Evolutionary conservation across 1,284 basidiomycete species (phyloP).

Genomic region (Trametes sp.): DNA sequence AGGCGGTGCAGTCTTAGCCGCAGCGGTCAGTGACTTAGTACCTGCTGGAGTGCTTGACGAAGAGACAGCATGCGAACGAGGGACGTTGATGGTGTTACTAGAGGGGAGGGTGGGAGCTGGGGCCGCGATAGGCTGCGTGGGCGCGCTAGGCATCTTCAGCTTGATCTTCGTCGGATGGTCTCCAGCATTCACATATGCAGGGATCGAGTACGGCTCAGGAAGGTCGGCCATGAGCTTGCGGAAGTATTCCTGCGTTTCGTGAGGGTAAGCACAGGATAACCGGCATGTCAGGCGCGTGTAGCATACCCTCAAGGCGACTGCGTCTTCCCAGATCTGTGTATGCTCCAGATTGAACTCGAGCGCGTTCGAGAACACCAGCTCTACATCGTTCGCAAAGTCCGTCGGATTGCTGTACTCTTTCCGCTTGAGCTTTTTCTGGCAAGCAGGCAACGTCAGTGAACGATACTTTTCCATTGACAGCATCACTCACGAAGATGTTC

Average conservation of each 20-base stretch:
- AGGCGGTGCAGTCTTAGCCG: slow-evolving; percentile 2
- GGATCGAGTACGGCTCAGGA: slow-evolving; percentile 65
- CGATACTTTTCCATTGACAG: too few species aligned
- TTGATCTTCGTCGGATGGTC: slow-evolving; percentile 69
- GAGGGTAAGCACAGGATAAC: background rate
- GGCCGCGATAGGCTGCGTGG: slow-evolving; percentile 26
- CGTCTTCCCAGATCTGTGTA: slow-evolving; percentile 81
- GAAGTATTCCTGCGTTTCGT: slow-evolving; percentile 64
- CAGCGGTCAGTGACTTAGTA: slow-evolving; percentile 13
- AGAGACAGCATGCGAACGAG: slow-evolving; percentile 23
- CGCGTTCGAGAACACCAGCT: slow-evolving; percentile 93
- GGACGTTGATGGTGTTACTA: slow-evolving; percentile 22
- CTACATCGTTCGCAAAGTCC: slow-evolving; percentile 87
- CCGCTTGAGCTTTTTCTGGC: slow-evolving; percentile 76
- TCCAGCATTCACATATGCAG: slow-evolving; percentile 55
- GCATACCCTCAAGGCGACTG: slow-evolving; percentile 66
- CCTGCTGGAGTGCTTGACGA: slow-evolving; percentile 9
- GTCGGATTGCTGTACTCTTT: slow-evolving; percentile 73
- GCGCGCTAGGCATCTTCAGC: slow-evolving; percentile 61
- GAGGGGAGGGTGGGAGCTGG: slow-evolving; percentile 32
- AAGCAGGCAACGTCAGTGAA: background rate
- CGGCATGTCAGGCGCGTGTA: too few species aligned
- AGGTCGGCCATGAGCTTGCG: slow-evolving; percentile 77
- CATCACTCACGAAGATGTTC: slow-evolving; percentile 73
- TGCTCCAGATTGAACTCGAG: slow-evolving; percentile 82